Base-by-base conservation (phyloP, 768 basidiomycete genomes). In the Fibroporia radiculosa region DNA sequence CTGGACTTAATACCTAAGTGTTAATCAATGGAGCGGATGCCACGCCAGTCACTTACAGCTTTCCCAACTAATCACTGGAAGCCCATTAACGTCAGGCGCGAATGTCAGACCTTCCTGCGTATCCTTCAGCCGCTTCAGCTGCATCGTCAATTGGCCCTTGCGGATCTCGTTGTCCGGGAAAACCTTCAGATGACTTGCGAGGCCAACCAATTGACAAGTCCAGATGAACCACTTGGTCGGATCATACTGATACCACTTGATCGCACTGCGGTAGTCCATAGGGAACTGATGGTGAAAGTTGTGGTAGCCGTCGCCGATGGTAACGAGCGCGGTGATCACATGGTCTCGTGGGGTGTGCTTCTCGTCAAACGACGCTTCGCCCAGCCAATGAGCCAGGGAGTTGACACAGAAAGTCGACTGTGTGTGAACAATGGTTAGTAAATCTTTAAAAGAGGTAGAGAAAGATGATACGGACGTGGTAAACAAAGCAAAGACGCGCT, bases 261-360 rank as follows among this genome's bases (percentile, higher is more conserved):
- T 91, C 45, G 93, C 93, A 58, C 95, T 95, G 20, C 93, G 78
- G 70, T 93, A 97, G 64, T 97, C 93, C 87, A 91, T 91, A 6
- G 93, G 93, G 78, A 95, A 95, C 60, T 82, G 80, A 59, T 97
- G 93, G 69, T 97, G 93, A 78, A 95, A 95, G 66, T 97, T 97
- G 73, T 97, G 93, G 70, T 97, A 97, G 13, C 93, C 93, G 65
- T 97, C 93, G 43, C 93, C 93, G 57, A 93, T 82, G 28, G 93
- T 96, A 49, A 80, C 83, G 24, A 96, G 69, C 2, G 93, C 93
- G 24, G 92, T 93, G 60, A 93, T 61, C 48, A 92, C 61, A 65
- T 93, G 92, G 64, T 95, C 91, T 42, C 84, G 75, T 14, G 93
- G 92, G 7, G 89, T 86, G 65, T 93, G 89, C 69, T 93, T 93